Conservation (phyloP, 2,329 filamentous ascomycete species). For the Sporothrix curviconia region DNA sequence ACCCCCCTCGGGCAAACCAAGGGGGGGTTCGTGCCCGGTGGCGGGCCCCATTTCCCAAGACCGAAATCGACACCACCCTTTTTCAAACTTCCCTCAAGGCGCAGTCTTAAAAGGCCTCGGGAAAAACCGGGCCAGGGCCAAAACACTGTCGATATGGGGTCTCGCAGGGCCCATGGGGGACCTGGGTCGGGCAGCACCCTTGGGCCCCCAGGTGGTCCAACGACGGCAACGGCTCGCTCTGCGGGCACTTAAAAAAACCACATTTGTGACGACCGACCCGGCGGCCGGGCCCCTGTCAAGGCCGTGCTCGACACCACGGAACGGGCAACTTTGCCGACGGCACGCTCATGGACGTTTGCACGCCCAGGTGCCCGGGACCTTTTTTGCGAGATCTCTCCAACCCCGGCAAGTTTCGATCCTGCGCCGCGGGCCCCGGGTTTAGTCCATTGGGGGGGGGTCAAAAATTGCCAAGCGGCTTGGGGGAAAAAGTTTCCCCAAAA, state of each 20-base stretch:
- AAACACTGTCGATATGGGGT: constrained; percentile 31
- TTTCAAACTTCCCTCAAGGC: constrained; percentile 32
- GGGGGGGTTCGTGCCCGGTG: constrained; percentile 36
- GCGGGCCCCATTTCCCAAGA: constrained; percentile 35
- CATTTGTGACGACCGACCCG: constrained; percentile 36
- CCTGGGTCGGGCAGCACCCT: constrained; percentile 33
- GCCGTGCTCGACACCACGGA: constrained; percentile 34
- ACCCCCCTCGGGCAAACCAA: too few relatives aligned
- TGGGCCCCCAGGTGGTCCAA: constrained; percentile 32
- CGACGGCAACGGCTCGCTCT: constrained; percentile 29
- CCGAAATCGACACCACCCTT: constrained; percentile 40
- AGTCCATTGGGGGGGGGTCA: too few relatives aligned
- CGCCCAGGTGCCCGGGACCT: constrained; percentile 34
- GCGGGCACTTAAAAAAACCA: constrained; percentile 33
- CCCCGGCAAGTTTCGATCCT: too few relatives aligned
- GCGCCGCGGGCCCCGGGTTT: too few relatives aligned
- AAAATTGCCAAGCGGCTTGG: too few relatives aligned
- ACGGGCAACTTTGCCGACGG: constrained; percentile 30
- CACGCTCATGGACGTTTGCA: constrained; percentile 23
- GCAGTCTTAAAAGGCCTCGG: constrained; percentile 34
- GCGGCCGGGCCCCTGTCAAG: constrained; percentile 34
- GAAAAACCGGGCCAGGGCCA: constrained; percentile 30
- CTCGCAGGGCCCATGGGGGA: constrained; percentile 27
- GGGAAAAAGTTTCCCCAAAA: too few relatives aligned
- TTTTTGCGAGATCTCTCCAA: constrained; percentile 28